Evolutionary conservation across 1,139 yeast species (phyloP).

Genomic region (Geotrichum candidum): DNA sequence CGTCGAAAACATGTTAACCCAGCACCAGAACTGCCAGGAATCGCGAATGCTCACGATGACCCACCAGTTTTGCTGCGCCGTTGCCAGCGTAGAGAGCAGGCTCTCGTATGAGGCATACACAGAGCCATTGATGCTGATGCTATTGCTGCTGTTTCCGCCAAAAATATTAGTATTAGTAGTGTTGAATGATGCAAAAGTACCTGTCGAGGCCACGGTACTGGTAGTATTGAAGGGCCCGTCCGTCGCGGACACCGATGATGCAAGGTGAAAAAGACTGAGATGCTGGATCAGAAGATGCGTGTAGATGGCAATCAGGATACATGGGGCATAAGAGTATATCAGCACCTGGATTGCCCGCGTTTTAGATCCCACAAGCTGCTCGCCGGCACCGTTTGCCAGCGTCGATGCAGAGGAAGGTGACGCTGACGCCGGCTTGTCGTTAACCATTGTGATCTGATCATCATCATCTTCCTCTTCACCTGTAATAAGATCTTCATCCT

Average conservation of each 20-base stretch:
- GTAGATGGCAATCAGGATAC: slow-evolving; percentile 88
- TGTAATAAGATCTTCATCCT: background rate
- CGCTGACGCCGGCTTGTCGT: background rate
- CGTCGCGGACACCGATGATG: background rate
- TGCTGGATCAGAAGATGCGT: slow-evolving; percentile 91
- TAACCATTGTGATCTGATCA: background rate
- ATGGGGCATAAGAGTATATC: slow-evolving; percentile 85
- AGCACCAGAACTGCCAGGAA: slow-evolving; percentile 89
- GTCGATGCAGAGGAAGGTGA: slow-evolving; percentile 12
- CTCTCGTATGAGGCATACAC: background rate
- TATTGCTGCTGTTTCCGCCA: background rate
- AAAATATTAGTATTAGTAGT: background rate
- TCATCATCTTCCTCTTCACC: slow-evolving; percentile 4
- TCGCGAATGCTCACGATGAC: slow-evolving; percentile 32
- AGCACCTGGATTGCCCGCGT: slow-evolving; percentile 35
- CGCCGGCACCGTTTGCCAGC: background rate
- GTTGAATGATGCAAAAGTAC: background rate
- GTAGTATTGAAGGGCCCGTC: background rate
- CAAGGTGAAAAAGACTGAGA: slow-evolving; percentile 53
- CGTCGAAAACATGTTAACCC: slow-evolving; percentile 84
- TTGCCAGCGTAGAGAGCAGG: background rate
- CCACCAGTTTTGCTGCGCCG: background rate
- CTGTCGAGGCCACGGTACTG: background rate
- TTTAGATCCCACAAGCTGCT: slow-evolving; percentile 3
- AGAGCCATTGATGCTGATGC: background rate